phyloP scores from a whole-genome alignment of 108 stramenopile species.

The Stephanodiscus minutulus region DNA sequence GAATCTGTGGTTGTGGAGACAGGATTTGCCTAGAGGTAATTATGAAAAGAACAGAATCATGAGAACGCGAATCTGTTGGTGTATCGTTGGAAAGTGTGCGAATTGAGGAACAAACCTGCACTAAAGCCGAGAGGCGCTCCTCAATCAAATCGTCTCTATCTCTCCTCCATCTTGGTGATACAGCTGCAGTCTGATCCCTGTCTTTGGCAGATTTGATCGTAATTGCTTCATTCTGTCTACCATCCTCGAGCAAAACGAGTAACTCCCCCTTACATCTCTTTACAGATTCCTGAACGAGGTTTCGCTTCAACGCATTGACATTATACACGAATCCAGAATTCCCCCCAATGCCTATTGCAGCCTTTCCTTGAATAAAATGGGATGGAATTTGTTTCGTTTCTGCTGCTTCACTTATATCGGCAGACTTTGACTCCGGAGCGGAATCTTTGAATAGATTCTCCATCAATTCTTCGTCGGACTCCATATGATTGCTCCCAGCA shows the following conservation, averaged over 20 bases:
- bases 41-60: background rate
- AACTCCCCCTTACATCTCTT: conserved; percentile 57
- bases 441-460: conserved; percentile 20
- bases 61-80: background rate
- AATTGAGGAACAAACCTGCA: conserved; percentile 40
- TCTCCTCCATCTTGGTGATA: conserved; percentile 29
- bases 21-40: conserved; percentile 48
- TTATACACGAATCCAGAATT: conserved; percentile 55
- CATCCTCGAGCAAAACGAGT: conserved; percentile 49
- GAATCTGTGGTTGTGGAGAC: conserved; percentile 72
- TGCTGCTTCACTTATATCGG: background rate
- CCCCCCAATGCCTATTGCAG: conserved; percentile 60
- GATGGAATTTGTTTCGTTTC: conserved; percentile 15
- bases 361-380: conserved; percentile 43
- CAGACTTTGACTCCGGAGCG: background rate
- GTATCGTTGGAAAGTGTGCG: background rate
- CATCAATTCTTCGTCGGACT: conserved; percentile 23
- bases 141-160: conserved; percentile 58
- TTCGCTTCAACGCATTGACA: conserved; percentile 61
- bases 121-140: conserved; percentile 59
- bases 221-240: conserved; percentile 26
- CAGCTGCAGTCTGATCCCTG: conserved; percentile 1
- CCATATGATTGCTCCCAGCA: conserved; percentile 3
- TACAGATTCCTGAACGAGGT: conserved; percentile 68
- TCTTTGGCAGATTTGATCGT: conserved; percentile 10